A percentile compares a stretch with the other conserved stretches of the same genome.
These are phyloP conservation scores for Colletotrichum viniferum DNA, from an alignment of 2,329 filamentous ascomycete species.

Conservation along the genomic window DNA sequence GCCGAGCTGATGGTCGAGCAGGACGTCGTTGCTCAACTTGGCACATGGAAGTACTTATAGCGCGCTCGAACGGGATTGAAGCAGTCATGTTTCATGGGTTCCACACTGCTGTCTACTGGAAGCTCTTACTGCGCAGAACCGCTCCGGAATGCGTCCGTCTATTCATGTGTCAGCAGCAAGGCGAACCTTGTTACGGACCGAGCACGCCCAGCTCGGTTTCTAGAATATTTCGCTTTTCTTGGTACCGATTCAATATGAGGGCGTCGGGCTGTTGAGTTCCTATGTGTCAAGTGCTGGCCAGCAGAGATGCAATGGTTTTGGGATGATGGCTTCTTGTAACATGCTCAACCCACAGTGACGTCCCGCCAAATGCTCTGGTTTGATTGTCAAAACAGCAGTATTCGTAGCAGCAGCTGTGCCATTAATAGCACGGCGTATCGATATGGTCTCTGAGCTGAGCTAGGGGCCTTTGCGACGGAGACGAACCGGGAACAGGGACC, in stretches of 20 bases:
- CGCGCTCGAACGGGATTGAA: slow-evolving; percentile 6
- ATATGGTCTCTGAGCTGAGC: background rate
- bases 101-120: background rate
- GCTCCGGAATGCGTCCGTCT: background rate
- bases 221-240: background rate
- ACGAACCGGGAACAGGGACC: background rate
- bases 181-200: background rate
- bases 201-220: background rate
- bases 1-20: background rate
- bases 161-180: background rate
- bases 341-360: background rate
- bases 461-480: background rate
- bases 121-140: background rate
- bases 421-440: slow-evolving; percentile 11
- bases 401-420: background rate
- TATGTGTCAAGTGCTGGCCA: background rate
- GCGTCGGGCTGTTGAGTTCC: background rate
- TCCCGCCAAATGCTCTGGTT: background rate
- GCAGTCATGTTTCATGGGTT: slow-evolving; percentile 11
- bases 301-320: background rate
- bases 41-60: background rate
- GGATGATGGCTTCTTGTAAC: background rate
- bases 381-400: background rate
- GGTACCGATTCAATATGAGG: rapidly evolving
- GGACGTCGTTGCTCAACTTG: background rate